Percentiles rank a stretch among this genome's conserved stretches.
phyloP scores from a whole-genome alignment of 495 filamentous ascomycete genomes.

The Penicillium ucsense region DNA sequence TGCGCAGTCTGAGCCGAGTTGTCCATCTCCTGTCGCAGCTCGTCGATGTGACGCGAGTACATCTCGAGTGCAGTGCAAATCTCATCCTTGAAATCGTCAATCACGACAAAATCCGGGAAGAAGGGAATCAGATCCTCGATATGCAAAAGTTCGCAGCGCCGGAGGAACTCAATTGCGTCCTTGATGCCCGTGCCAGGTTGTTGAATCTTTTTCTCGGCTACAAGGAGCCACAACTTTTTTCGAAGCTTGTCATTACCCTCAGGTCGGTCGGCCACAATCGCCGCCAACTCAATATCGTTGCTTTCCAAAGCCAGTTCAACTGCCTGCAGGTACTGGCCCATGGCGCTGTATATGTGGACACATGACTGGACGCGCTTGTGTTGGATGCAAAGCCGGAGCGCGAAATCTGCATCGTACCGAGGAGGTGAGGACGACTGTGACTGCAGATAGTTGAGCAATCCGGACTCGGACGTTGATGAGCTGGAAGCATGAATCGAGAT shows the following conservation, averaged over 20 bases:
- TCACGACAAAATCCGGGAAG: conserved; percentile 98
- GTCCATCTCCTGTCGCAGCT: conserved; percentile 91
- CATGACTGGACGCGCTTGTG: conserved; percentile 84
- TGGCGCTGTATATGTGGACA: conserved; percentile 91
- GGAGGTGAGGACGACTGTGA: conserved; percentile 62
- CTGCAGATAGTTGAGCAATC: conserved; percentile 80
- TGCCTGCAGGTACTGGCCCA: conserved; percentile 86
- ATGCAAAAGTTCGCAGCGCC: conserved; percentile 78
- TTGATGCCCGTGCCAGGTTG: conserved; percentile 76
- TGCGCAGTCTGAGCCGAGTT: conserved; percentile 76
- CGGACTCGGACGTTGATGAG: conserved; percentile 67
- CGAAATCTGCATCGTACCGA: conserved; percentile 93
- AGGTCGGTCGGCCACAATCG: conserved; percentile 80
- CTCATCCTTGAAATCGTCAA: conserved; percentile 97
- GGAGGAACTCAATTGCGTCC: conserved; percentile 87
- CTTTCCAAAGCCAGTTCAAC: conserved; percentile 87
- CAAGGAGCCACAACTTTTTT: conserved; percentile 89
- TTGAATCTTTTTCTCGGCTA: conserved; percentile 85
- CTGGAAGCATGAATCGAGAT: conserved; percentile 93
- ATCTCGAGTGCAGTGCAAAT: conserved; percentile 90
- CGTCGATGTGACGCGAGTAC: conserved; percentile 82
- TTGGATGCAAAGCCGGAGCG: conserved; percentile 88
- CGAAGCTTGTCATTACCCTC: conserved; percentile 66
- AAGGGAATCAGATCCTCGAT: conserved; percentile 98
- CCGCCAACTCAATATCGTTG: conserved; percentile 79